phyloP scores from a whole-genome alignment of 1,284 basidiomycete species.

The Gomphus sp. region DNA sequence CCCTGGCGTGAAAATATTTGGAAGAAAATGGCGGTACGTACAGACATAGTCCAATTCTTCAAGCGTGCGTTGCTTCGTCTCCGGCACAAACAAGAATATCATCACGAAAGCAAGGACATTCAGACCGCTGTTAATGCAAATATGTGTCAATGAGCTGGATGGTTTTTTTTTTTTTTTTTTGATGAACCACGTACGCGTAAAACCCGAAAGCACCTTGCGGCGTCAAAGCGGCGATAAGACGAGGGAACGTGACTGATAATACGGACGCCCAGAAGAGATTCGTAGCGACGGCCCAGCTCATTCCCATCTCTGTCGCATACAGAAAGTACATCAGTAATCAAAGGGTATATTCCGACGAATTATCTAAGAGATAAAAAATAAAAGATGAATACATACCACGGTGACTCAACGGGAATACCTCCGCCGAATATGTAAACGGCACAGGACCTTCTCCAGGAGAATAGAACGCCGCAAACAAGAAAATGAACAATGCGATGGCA shows the following conservation, averaged over 20 bases:
- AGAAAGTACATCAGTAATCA: too few relatives aligned
- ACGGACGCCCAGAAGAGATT: conserved; percentile 45
- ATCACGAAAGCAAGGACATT: conserved; percentile 42
- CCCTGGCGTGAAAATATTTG: too few relatives aligned
- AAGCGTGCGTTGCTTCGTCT: conserved; percentile 65
- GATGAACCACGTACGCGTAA: conserved; percentile 28
- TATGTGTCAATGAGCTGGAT: too few relatives aligned
- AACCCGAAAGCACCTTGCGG: conserved; percentile 41
- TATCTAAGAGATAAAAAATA: too few relatives aligned
- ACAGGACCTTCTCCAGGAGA: conserved; percentile 66
- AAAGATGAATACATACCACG: conserved; percentile 27
- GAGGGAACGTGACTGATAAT: conserved; percentile 52
- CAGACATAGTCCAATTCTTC: conserved; percentile 51
- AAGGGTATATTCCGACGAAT: too few relatives aligned
- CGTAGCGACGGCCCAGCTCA: conserved; percentile 45
- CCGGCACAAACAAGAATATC: conserved; percentile 51
- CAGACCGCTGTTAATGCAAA: conserved; percentile 23
- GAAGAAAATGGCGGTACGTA: neutral
- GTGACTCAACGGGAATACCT: conserved; percentile 55
- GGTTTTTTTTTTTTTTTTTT: too few relatives aligned
- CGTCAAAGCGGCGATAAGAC: conserved; percentile 37
- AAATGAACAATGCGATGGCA: conserved; percentile 47
- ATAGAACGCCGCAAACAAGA: conserved; percentile 50
- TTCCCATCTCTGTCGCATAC: conserved; percentile 26
- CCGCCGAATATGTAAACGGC: conserved; percentile 55